Evolutionary conservation across 179 eudicot genomes (phyloP), one percentile per base, ranked within the genome.

Genomic region (Drosera spatulata): DNA sequence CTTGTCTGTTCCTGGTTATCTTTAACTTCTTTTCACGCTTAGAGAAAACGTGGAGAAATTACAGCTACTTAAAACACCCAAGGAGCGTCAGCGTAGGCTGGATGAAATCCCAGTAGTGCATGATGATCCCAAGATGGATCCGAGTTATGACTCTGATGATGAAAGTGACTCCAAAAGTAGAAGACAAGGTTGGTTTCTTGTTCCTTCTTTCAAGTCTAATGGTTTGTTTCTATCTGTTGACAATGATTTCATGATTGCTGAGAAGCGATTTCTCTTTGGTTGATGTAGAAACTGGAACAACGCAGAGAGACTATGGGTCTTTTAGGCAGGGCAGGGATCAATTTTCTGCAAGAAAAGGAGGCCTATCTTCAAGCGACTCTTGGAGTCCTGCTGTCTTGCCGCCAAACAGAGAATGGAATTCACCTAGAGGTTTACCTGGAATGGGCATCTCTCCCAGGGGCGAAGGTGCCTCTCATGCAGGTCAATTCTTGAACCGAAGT

Each of bases 101-200:
- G 90, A 90, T 59, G 97, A 90, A 77, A 72, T 77, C 64, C 96
- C 97, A 41, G 82, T 77, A 70, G 83, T 94, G 61, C 97, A 85
- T 66, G 85, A 86, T 41, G 99, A 94, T 78, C 99, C 99, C 54
- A 85, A 80, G 60, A 94, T 94, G 99, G 99, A 90, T 76, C 99
- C 97, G 39, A 78, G 70, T 57, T 72, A 76, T 58, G 88, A 79
- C 44, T 90, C 99, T 60, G 99, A 85, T 6, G 79, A 85, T 56
- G 82, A 79, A 58, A 78, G 74, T 58, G 97, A 85, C 67, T 63
- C 45, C 61, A 85, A 80, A 14, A 77, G 59, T 53, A 80, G 75
- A 82, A 78, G 63, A 33, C 58, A 55, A 82, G 90, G 87, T 84
- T 56, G 9, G 50, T 41, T 54, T 2, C 54, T 10, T 52, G 55